Base-by-base conservation (phyloP, 805 yeast genomes). In the Ogataea degrootiae region DNA sequence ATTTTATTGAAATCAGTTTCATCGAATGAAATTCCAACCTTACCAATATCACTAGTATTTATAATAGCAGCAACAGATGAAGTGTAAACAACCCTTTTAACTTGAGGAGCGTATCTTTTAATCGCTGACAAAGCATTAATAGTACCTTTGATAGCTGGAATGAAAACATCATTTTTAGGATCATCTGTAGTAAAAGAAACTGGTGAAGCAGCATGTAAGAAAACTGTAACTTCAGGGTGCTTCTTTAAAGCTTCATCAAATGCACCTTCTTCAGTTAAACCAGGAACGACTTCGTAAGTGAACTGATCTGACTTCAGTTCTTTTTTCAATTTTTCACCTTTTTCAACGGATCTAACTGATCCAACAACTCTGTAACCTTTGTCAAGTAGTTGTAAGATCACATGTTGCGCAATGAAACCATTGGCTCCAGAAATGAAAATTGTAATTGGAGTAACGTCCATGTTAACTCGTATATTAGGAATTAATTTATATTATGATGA, bases 121-220 rank as follows among this genome's bases (percentile, higher is more conserved):
- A 76, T 68, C 1, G 80, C 71, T 9, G 63, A 58, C 56, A 82
- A 64, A 48, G 79, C 67, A 52, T 74, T 73, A 39, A 61, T 62
- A 8, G 85, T 77, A 43, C 87, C 87, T 37, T 71, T 59, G 15
- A 77, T 71, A 1, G 87, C 85, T 12, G 87, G 87, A 15, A 23
- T 14, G 23, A 80, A 60, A 58, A 77, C 69, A 41, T 73, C 82
- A 22, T 69, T 67, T 53, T 80, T 79, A 44, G 74, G 74, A 4
- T 67, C 65, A 34, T 70, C 62, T 26, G 71, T 67, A 15, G 67
- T 65, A 42, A 57, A 65, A 1, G 60, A 51, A 51, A 73, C 71
- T n/a, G 83, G 82, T 37, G 79, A 72, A 15, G 81, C 79, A 1
- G 79, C 71, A 60, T 78, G 85, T 14, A 79, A 51, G 6, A 79